A percentile compares a stretch with the other conserved stretches of the same genome.
phyloP scores from a whole-genome alignment of 164 flowering plant genomes.

The Annona cherimola region DNA sequence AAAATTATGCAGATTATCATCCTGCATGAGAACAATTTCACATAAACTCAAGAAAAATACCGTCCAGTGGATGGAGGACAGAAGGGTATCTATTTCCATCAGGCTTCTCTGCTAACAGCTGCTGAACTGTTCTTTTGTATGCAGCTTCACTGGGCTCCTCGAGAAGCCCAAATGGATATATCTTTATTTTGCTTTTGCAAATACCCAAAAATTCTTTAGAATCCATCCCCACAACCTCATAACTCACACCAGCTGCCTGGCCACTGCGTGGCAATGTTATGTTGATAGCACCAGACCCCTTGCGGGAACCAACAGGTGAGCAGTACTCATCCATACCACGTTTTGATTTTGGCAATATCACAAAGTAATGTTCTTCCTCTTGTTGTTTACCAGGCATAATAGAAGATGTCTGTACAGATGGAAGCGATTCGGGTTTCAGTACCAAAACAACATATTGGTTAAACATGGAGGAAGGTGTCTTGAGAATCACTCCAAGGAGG shows the following conservation, averaged over 20 bases:
- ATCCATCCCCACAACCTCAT: constrained; percentile 72
- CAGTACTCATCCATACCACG: constrained; percentile 59
- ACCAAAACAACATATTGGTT: constrained; percentile 67
- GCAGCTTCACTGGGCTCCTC: constrained; percentile 61
- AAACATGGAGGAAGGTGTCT: constrained; percentile 45
- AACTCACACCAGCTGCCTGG: constrained; percentile 69
- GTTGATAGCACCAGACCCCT: constrained; percentile 64
- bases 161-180: constrained; percentile 79
- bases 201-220: constrained; percentile 58
- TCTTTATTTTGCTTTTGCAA: constrained; percentile 61
- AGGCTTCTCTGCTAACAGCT: constrained; percentile 46
- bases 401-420: constrained; percentile 24
- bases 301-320: constrained; percentile 43
- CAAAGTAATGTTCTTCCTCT: constrained; percentile 23
- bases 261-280: constrained; percentile 68
- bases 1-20: background rate
- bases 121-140: constrained; percentile 78
- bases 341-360: constrained; percentile 53
- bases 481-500: constrained; percentile 83
- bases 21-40: background rate
- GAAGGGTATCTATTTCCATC: constrained; percentile 78
- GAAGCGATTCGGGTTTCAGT: constrained; percentile 59
- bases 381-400: constrained; percentile 24
- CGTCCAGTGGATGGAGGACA: constrained; percentile 76
- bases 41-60: constrained; percentile 26